Base-by-base conservation (phyloP, 2,329 filamentous ascomycete species). In the Pyrenophora seminiperda region DNA sequence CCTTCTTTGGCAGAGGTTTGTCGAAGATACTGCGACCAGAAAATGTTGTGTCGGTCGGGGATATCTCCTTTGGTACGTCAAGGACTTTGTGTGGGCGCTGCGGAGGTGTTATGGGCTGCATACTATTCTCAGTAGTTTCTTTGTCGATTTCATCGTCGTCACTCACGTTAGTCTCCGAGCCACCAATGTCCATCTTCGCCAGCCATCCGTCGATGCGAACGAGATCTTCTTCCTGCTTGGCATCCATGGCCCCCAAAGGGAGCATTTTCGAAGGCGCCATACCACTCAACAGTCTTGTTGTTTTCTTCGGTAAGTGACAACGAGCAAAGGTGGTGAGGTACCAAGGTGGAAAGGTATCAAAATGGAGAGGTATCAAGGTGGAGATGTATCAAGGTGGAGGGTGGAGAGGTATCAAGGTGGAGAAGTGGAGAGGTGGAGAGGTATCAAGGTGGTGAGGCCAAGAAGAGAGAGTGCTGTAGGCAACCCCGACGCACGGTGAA, bases 1-100 rank as follows among this genome's bases (percentile, higher is more conserved):
- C 27, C 6, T 13, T 22, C 11, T 36, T 39, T n/a, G n/a, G 20
- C 39, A 24, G 13, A 2, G 53, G 56, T 2, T 34, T 39, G 33
- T 66, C 63, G 54, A 68, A 70, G 32, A 70, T 41, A 17, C 46
- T 56, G n/a, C 43, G 11, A 5, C 41, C 36, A 0, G 64, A 66
- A 42, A 67, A 68, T 3, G 42, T 51, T 1, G 65, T 66, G 14
- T 66, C 50, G 1, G 65, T 68, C 6, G 65, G 66, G 18, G 65
- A 70, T 2, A 53, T 9, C 3, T 59, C 50, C 1, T 58, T 46
- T 6, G 47, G 13, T 9, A 5, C 24, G 10, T 10, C 24, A 10
- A 27, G 3, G 6, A 36, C 19, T 4, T 17, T 10, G 9, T 13
- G 19, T 3, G 5, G 2, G 4, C 20, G 17, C 7, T 34, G 41